Evolutionary conservation across 805 yeast genomes (phyloP).

Genomic region (Blastobotrys terrestris): DNA sequence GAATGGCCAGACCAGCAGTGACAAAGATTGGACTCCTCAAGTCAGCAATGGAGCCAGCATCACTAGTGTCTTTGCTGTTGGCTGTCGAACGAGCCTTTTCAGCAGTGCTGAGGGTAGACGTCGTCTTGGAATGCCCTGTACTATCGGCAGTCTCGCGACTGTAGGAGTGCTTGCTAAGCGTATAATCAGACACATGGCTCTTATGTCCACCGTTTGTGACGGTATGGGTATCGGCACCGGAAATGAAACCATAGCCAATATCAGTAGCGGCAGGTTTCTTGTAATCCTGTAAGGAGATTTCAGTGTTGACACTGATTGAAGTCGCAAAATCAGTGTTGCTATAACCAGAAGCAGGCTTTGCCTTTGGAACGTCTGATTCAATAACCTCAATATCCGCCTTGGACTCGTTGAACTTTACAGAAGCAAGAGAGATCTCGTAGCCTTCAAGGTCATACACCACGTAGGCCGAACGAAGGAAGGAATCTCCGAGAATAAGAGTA

Average conservation of each 20-base stretch:
- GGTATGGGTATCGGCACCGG: not conserved
- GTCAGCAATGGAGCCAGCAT: not conserved
- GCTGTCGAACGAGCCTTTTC: not conserved
- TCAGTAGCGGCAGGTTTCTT: not conserved
- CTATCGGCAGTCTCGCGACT: too few species aligned
- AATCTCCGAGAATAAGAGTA: slow-evolving; percentile 51
- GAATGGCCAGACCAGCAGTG: not conserved
- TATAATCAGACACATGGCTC: not conserved
- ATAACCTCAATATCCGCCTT: slow-evolving; percentile 26
- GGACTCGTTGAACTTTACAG: slow-evolving; percentile 29
- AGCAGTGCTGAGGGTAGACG: not conserved
- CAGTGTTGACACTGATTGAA: not conserved
- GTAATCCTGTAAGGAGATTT: not conserved
- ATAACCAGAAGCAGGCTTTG: slow-evolving; percentile 22
- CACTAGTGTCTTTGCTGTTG: not conserved
- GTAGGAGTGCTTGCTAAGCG: not conserved
- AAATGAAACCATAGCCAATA: not conserved
- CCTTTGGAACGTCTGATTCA: slow-evolving; percentile 26
- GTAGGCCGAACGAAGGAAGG: slow-evolving; percentile 58
- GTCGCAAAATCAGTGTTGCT: slow-evolving; percentile 1
- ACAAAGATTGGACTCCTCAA: not conserved
- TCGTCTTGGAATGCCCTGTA: too few species aligned
- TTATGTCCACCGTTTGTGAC: not conserved
- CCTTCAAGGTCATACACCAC: slow-evolving; percentile 61
- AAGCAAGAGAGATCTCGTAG: slow-evolving; percentile 50